Base-by-base conservation (phyloP, 2,329 filamentous ascomycete genomes). In the Lachnellula arida region DNA sequence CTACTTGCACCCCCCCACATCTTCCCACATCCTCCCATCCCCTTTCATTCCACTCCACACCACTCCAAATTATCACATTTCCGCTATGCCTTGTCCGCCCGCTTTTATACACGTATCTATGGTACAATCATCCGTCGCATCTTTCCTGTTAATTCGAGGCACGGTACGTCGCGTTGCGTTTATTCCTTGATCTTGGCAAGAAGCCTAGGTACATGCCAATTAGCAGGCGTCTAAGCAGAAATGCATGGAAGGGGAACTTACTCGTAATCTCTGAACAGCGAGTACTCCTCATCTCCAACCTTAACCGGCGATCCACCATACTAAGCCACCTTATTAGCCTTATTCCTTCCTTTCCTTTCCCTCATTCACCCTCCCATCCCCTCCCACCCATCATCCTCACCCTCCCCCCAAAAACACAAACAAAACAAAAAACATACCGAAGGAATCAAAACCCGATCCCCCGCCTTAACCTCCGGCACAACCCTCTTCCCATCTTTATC, bases 261-360 rank as follows among this genome's bases (percentile, higher is more conserved):
- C 93, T 99, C 94, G 80, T 91, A 89, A 77, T 99, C 94, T 70
- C 94, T 85, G 88, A 96, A 99, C 63, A 99, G 85, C 63, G 88
- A 86, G 81, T 85, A 97, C 79, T 99, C 94, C 66, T 97, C 91
- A 69, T 99, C 93, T 67, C 93, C 94, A 67, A 97, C 90, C 85
- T 97, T 97, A 75, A 99, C 86, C 63, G 93, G 88, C 71, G 88
- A 94, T 63, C 94, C 94, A 70, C 94, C 94, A 71, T 87, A 99
- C 90, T 96, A 68, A 60, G 6, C 37, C 19, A 9, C 47, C 47
- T 23, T 46, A 63, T 73, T 58, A 73, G 68, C 62, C 42, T 47
- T 8, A 7, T 23, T 5, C 3, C 22, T 23, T 23, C n/a, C n/a
- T n/a, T n/a, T n/a, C n/a, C n/a, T n/a, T n/a, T n/a, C n/a, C n/a